A percentile compares a stretch with the other conserved stretches of the same genome.
Evolutionary conservation across 2,329 filamentous ascomycete genomes (phyloP).

Genomic region (Fusarium coicis): DNA sequence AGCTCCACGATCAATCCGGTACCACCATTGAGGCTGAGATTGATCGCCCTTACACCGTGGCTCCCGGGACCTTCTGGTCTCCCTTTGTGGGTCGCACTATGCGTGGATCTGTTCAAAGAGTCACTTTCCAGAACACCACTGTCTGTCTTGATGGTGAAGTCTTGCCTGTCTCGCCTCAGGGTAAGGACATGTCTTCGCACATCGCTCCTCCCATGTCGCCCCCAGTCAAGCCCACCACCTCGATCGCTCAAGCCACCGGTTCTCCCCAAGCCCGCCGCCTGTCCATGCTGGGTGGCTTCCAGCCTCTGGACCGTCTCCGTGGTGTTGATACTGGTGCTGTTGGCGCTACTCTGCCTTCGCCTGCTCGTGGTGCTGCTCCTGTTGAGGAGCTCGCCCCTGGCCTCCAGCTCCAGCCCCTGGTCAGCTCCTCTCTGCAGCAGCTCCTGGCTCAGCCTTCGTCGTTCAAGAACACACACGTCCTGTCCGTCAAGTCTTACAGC

Average conservation of each 20-base stretch:
- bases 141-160: slow-evolving; percentile 77
- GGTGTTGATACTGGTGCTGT: slow-evolving; percentile 39
- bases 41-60: slow-evolving; percentile 74
- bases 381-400: slow-evolving; percentile 60
- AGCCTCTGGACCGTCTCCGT: slow-evolving; percentile 48
- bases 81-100: slow-evolving; percentile 77
- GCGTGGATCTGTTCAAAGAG: slow-evolving; percentile 76
- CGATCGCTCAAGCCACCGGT: slow-evolving; percentile 50
- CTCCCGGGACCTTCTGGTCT: slow-evolving; percentile 66
- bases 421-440: slow-evolving; percentile 72
- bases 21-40: slow-evolving; percentile 80
- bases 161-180: slow-evolving; percentile 66
- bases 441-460: slow-evolving; percentile 79
- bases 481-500: slow-evolving; percentile 91
- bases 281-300: slow-evolving; percentile 46
- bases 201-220: slow-evolving; percentile 67
- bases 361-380: slow-evolving; percentile 40
- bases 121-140: slow-evolving; percentile 79
- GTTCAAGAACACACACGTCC: slow-evolving; percentile 89
- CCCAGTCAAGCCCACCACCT: slow-evolving; percentile 62
- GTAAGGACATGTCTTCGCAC: slow-evolving; percentile 82
- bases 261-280: slow-evolving; percentile 50
- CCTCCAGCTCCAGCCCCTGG: slow-evolving; percentile 60
- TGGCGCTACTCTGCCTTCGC: slow-evolving; percentile 30
- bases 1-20: slow-evolving; percentile 82